Percentiles rank a stretch among this genome's conserved stretches.
Evolutionary conservation across 208 protist genomes (phyloP).

Genomic region (Crithidia fasciculata): DNA sequence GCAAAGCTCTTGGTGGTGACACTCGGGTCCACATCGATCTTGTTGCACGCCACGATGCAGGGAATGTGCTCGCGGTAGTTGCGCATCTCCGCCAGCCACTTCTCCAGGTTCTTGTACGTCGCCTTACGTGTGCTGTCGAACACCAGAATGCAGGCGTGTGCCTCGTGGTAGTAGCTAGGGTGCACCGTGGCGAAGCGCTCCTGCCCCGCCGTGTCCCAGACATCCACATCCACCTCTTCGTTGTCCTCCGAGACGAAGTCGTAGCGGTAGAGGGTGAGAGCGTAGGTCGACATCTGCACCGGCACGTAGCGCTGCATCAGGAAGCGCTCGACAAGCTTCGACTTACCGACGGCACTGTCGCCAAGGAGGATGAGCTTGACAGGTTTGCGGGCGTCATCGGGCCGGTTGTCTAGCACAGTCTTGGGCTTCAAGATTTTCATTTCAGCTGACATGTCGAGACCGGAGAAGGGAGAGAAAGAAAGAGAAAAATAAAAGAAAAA

Average conservation of each 20-base stretch:
- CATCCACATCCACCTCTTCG: slow-evolving; percentile 83
- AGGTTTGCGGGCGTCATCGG: slow-evolving; percentile 74
- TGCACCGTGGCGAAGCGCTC: slow-evolving; percentile 94
- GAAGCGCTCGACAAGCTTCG: slow-evolving; percentile 95
- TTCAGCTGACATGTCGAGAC: slow-evolving; percentile 6
- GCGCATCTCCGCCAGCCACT: slow-evolving; percentile 94
- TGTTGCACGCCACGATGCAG: slow-evolving; percentile 94
- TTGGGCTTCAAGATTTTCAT: slow-evolving; percentile 65
- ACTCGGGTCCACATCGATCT: slow-evolving; percentile 92
- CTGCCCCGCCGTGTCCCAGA: slow-evolving; percentile 95
- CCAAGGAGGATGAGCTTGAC: slow-evolving; percentile 95
- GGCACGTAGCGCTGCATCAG: slow-evolving; percentile 94
- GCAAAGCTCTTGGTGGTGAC: slow-evolving; percentile 92
- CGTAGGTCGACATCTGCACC: slow-evolving; percentile 94
- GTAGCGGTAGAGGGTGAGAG: slow-evolving; percentile 93
- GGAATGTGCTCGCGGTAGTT: slow-evolving; percentile 93
- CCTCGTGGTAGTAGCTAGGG: slow-evolving; percentile 95
- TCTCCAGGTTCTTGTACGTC: slow-evolving; percentile 96
- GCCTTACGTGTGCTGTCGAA: slow-evolving; percentile 95
- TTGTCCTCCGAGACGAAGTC: slow-evolving; percentile 79
- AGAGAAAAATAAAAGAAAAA: not conserved
- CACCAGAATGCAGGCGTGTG: slow-evolving; percentile 93
- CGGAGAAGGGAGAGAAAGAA: not conserved
- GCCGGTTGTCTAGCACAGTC: slow-evolving; percentile 77
- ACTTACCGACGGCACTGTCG: slow-evolving; percentile 96